Base-by-base conservation (phyloP, 2,329 filamentous ascomycete species). In the Alternaria hordeiaustralica region DNA sequence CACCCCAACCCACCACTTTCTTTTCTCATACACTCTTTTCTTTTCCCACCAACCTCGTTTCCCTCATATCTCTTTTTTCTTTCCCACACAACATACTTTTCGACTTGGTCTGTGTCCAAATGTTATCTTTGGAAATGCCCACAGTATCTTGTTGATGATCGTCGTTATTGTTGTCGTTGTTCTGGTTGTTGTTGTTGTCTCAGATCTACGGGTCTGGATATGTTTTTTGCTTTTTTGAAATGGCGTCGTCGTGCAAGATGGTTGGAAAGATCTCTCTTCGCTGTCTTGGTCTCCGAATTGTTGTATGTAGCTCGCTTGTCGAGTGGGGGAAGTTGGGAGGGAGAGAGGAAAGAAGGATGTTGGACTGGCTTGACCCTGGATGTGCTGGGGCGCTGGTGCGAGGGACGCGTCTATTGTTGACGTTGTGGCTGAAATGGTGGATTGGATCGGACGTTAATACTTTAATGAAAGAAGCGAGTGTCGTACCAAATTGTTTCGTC, bases 381-480 rank as follows among this genome's bases (percentile, higher is more conserved):
- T 53, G 30, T 23, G 36, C 28, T n/a, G 28, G 49, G 28, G 7
- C 1, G 49, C 30, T 41, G 30, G 45, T 59, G 21, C 6, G 36
- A 58, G 18, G 51, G 25, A 33, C 10, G 15, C 43, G 43, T 55
- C 26, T 59, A 20, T 49, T 36, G 47, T 61, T 61, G 33, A 61
- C 58, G 58, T 57, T 13, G 41, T 46, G 25, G 41, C 13, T 23
- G 41, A 18, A n/a, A 25, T 44, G 21, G 55, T 57, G 55, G 47
- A 30, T 53, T 53, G 49, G 49, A 53, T 53, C 20, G 36, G 50
- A 62, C 47, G 60, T 58, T 62, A 62, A 62, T 62, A 62, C 33
- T 58, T 33, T 62, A 59, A 59, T 62, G 57, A 63, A 63, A 58
- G 41, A 60, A 63, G 55, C 46, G 30, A 59, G 46, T 53, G 55